Evolutionary conservation across 2,329 filamentous ascomycete species (phyloP).

Genomic region (Phaeosphaeriaceae sp.): DNA sequence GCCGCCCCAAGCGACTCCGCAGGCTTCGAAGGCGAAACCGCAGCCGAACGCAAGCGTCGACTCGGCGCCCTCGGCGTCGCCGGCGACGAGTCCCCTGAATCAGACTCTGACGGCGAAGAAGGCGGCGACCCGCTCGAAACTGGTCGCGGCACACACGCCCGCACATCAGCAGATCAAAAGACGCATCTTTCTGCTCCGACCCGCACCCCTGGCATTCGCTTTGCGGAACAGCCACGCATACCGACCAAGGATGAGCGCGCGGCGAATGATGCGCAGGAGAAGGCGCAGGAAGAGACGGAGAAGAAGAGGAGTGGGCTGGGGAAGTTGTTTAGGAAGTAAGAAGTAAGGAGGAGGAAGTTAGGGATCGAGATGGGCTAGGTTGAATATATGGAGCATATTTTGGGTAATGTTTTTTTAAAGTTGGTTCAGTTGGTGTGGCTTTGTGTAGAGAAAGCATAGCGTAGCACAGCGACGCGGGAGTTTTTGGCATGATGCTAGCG

Average conservation of each 20-base stretch:
- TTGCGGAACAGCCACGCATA: conserved; percentile 59
- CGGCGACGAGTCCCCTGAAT: conserved; percentile 33
- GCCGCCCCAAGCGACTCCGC: conserved; percentile 39
- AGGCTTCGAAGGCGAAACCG: conserved; percentile 65
- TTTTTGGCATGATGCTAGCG: no score
- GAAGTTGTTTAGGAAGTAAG: conserved; percentile 26
- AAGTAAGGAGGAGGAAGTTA: no score
- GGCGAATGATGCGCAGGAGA: conserved; percentile 30
- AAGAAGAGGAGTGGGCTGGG: conserved; percentile 28
- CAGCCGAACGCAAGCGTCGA: conserved; percentile 75
- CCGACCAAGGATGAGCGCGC: conserved; percentile 44
- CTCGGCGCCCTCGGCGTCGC: conserved; percentile 74
- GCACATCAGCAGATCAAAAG: conserved; percentile 15
- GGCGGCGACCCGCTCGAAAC: conserved; percentile 44
- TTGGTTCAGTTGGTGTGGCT: no score
- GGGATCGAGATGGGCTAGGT: no score
- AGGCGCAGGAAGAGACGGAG: conserved; percentile 21
- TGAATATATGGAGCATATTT: no score
- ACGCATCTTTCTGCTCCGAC: conserved; percentile 18
- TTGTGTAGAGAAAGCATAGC: no score
- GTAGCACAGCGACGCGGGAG: no score
- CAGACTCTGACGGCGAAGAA: conserved; percentile 44
- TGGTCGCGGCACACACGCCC: conserved; percentile 37
- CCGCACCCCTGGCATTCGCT: conserved; percentile 65
- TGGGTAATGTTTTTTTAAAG: no score